phyloP scores from a whole-genome alignment of 352 stramenopile species.

The Globisporangium okanoganense region DNA sequence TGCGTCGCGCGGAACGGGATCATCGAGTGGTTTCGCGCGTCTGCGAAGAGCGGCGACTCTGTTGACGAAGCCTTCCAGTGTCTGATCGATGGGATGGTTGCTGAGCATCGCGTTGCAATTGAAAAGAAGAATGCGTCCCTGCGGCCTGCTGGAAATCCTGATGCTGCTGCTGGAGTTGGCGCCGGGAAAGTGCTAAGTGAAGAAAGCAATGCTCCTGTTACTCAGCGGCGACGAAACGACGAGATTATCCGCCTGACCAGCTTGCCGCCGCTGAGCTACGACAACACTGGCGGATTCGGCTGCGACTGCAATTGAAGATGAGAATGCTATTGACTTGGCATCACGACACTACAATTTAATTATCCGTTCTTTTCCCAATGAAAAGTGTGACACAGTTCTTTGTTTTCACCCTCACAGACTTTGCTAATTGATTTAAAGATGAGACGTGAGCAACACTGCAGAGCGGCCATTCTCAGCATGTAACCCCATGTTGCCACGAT shows the following conservation, averaged over 20 bases:
- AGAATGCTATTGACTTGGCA: background rate
- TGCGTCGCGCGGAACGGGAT: constrained; percentile 70
- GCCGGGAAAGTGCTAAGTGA: background rate
- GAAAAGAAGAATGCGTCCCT: constrained; percentile 16
- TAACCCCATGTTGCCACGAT: background rate
- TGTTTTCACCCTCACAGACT: no score
- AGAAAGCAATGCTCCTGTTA: background rate
- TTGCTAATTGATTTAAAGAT: background rate
- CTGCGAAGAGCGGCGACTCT: constrained; percentile 66
- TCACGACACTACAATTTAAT: background rate
- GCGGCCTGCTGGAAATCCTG: background rate
- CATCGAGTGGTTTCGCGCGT: constrained; percentile 74
- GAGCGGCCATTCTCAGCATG: constrained; percentile 6
- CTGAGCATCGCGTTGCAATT: constrained; percentile 24
- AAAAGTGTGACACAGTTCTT: no score
- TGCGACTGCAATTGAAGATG: constrained; percentile 41
- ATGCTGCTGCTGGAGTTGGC: background rate
- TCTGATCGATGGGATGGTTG: constrained; percentile 59
- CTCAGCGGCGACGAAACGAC: constrained; percentile 11
- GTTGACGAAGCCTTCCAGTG: constrained; percentile 59
- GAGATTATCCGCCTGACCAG: constrained; percentile 47
- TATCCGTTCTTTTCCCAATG: background rate
- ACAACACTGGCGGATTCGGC: constrained; percentile 18
- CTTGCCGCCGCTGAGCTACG: constrained; percentile 16
- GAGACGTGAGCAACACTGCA: background rate